Conservation (phyloP, 345 rosid genomes). For the Pugionium dolabratum region DNA sequence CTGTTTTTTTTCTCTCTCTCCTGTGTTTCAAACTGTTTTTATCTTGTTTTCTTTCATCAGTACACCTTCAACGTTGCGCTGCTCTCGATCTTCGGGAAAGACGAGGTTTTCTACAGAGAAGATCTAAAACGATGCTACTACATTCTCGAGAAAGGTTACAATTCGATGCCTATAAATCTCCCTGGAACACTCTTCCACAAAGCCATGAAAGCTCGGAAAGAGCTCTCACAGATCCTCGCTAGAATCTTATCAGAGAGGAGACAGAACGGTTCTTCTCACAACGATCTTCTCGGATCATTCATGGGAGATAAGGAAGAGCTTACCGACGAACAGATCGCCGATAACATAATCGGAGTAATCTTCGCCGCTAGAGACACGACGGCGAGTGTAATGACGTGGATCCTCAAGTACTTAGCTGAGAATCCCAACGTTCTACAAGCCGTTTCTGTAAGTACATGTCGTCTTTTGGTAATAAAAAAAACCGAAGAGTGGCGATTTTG, state of each 20-base stretch:
- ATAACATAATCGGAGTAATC: conserved; percentile 82
- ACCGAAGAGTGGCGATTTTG: conserved; percentile 30
- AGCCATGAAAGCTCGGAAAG: conserved; percentile 86
- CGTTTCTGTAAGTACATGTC: conserved; percentile 64
- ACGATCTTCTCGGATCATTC: conserved; percentile 75
- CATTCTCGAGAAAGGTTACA: conserved; percentile 91
- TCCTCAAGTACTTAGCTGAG: conserved; percentile 75
- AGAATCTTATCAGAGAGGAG: conserved; percentile 59
- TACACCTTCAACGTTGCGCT: conserved; percentile 82
- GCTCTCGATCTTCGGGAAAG: conserved; percentile 78
- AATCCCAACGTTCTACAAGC: conserved; percentile 66
- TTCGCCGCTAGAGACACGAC: conserved; percentile 94
- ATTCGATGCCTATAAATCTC: conserved; percentile 91
- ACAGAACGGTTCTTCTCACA: conserved; percentile 39
- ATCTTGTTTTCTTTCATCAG: conserved; percentile 40
- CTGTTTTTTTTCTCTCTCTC: not conserved
- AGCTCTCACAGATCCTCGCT: conserved; percentile 68
- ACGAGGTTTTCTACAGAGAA: conserved; percentile 61
- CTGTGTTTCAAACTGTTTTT: conserved; percentile 15
- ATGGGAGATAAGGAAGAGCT: conserved; percentile 72
- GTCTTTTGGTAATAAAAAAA: conserved; percentile 6
- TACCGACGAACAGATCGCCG: conserved; percentile 77
- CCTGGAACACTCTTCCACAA: conserved; percentile 92
- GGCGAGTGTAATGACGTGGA: conserved; percentile 85
- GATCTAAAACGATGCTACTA: conserved; percentile 86